Conservation (phyloP, 192 early-diverging fungal genomes). For the Coemansia sp. region DNA sequence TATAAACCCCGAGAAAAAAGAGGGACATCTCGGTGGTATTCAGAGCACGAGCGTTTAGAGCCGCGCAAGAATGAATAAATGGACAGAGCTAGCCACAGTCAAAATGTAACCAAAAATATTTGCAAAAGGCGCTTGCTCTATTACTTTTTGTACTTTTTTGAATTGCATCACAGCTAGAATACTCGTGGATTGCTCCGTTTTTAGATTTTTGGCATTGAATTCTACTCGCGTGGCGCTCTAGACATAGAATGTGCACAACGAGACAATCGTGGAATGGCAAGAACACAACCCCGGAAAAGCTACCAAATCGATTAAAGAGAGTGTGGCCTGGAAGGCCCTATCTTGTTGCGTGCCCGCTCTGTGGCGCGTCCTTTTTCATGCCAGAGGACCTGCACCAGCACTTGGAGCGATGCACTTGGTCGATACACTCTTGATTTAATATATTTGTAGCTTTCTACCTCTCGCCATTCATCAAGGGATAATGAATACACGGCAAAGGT, state of each 20-base stretch:
- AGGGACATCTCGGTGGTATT: not conserved
- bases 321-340: conserved; percentile 5
- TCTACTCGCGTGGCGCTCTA: not conserved
- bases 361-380: conserved; percentile 1
- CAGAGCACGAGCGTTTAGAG: not conserved
- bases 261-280: not conserved
- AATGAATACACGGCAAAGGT: not conserved
- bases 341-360: conserved; percentile 6
- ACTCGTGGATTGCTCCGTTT: not conserved
- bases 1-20: not conserved
- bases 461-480: not conserved
- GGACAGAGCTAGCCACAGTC: not conserved
- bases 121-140: not conserved
- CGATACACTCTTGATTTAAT: not conserved
- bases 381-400: conserved; percentile 5
- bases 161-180: not conserved
- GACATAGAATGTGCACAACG: not conserved
- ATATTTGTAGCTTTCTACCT: not conserved
- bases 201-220: not conserved
- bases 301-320: not conserved
- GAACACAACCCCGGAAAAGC: not conserved
- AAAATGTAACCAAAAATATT: not conserved
- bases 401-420: conserved; percentile 5
- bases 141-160: not conserved
- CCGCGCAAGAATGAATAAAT: not conserved